Percentiles rank a stretch among this genome's conserved stretches.
These are phyloP conservation scores for Triticum monococcum DNA, from an alignment of 176 grass and related monocot genomes.

Conservation along the genomic window DNA sequence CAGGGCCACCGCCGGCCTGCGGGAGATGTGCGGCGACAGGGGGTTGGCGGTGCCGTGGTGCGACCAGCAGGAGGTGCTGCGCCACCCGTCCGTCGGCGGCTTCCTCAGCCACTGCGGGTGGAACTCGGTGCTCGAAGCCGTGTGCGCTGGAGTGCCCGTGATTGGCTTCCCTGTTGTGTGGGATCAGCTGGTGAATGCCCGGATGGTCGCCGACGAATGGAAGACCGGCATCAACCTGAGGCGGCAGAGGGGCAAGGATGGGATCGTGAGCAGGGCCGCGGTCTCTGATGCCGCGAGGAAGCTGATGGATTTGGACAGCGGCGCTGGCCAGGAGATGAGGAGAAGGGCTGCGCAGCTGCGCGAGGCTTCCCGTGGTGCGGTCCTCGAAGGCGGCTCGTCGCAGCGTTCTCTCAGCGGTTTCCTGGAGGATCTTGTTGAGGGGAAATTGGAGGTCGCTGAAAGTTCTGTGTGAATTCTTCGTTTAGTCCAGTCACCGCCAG, in stretches of 20 bases:
- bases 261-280: slow-evolving; percentile 24
- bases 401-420: slow-evolving; percentile 37
- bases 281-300: slow-evolving; percentile 29
- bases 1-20: background rate
- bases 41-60: slow-evolving; percentile 70
- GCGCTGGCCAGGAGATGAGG: slow-evolving; percentile 42
- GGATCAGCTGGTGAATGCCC: slow-evolving; percentile 55
- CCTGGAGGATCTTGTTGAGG: slow-evolving; percentile 21
- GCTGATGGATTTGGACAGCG: slow-evolving; percentile 54
- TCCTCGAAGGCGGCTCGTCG: slow-evolving; percentile 48
- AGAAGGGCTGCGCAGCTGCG: slow-evolving; percentile 37
- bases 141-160: slow-evolving; percentile 50
- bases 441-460: background rate
- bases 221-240: slow-evolving; percentile 46
- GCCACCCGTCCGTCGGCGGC: slow-evolving; percentile 59
- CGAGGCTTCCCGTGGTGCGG: slow-evolving; percentile 19
- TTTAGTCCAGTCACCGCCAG: no score
- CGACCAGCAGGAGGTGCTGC: slow-evolving; percentile 52
- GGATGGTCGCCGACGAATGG: slow-evolving; percentile 58
- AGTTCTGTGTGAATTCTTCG: background rate
- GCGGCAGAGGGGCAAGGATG: slow-evolving; percentile 16
- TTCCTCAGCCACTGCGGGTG: slow-evolving; percentile 80
- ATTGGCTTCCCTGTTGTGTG: slow-evolving; percentile 45
- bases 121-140: slow-evolving; percentile 65
- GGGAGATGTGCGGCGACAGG: slow-evolving; percentile 20